These are phyloP conservation scores for Azolla pinnata DNA, from an alignment of 75 land plant species.

Conservation along the genomic window DNA sequence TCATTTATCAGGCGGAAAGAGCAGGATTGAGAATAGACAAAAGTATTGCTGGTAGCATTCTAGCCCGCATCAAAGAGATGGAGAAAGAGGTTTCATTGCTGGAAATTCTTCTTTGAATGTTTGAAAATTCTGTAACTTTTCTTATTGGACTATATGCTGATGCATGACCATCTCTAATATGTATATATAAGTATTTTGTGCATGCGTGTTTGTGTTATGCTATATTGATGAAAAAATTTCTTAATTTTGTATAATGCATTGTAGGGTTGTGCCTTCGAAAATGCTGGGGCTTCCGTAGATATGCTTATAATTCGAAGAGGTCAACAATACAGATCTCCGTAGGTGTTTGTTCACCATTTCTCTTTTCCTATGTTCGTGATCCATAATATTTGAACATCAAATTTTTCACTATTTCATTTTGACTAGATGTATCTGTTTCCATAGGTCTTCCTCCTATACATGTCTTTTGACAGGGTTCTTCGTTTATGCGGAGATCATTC, in stretches of 20 bases:
- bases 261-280: slow-evolving; percentile 21
- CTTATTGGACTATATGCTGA: neutral
- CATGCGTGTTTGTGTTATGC: neutral
- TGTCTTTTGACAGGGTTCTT: too few relatives aligned
- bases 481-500: too few relatives aligned
- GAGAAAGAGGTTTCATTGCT: slow-evolving; percentile 12
- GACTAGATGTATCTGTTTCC: too few relatives aligned
- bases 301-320: slow-evolving; percentile 18
- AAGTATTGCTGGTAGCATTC: slow-evolving; percentile 12
- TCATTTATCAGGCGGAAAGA: slow-evolving; percentile 13
- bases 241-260: neutral
- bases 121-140: neutral
- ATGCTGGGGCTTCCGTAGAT: slow-evolving; percentile 16
- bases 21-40: slow-evolving; percentile 14
- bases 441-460: too few relatives aligned
- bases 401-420: too few relatives aligned
- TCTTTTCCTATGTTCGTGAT: too few relatives aligned
- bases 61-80: slow-evolving; percentile 16
- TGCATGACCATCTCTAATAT: neutral
- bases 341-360: neutral
- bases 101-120: neutral
- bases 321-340: slow-evolving; percentile 9
- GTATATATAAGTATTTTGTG: neutral
- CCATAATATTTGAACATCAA: too few relatives aligned
- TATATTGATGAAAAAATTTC: neutral